Conservation (phyloP, 768 basidiomycete genomes). For the Infundibulicybe gibba region DNA sequence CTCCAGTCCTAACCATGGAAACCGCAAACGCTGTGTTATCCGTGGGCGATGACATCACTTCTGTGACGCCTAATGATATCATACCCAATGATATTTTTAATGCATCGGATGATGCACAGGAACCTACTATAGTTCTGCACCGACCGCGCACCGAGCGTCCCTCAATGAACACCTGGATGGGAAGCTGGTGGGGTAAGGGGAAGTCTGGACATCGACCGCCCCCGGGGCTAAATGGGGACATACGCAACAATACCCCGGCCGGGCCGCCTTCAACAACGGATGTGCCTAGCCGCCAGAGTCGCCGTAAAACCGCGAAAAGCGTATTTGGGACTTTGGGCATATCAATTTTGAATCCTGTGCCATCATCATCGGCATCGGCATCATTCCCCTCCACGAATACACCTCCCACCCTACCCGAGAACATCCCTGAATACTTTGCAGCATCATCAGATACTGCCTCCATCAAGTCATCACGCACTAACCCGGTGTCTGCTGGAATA, state of each 20-base stretch:
- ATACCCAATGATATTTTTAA: no score
- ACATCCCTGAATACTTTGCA: neutral
- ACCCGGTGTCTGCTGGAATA: conserved; percentile 16
- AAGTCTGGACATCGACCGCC: conserved; percentile 22
- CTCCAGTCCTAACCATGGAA: conserved; percentile 1
- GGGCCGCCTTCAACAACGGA: conserved; percentile 8
- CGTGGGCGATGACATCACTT: conserved; percentile 7
- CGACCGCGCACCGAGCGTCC: conserved; percentile 37
- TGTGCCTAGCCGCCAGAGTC: conserved; percentile 10
- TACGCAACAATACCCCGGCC: conserved; percentile 13
- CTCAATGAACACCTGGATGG: conserved; percentile 72
- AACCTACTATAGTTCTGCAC: conserved; percentile 7
- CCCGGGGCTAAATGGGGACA: conserved; percentile 13
- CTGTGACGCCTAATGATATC: conserved; percentile 2
- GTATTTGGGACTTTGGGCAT: conserved; percentile 74
- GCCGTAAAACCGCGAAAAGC: conserved; percentile 51
- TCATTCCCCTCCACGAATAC: conserved; percentile 3
- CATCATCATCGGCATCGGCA: conserved; percentile 13
- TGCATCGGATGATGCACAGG: neutral
- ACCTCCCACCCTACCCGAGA: neutral
- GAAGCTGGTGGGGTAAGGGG: conserved; percentile 66
- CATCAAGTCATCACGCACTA: conserved; percentile 23
- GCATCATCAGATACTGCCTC: conserved; percentile 29
- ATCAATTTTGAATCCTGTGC: conserved; percentile 54
- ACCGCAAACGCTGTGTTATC: conserved; percentile 4